These are phyloP conservation scores for Striga hermonthica DNA, from an alignment of 305 asterid genomes.

Conservation along the genomic window DNA sequence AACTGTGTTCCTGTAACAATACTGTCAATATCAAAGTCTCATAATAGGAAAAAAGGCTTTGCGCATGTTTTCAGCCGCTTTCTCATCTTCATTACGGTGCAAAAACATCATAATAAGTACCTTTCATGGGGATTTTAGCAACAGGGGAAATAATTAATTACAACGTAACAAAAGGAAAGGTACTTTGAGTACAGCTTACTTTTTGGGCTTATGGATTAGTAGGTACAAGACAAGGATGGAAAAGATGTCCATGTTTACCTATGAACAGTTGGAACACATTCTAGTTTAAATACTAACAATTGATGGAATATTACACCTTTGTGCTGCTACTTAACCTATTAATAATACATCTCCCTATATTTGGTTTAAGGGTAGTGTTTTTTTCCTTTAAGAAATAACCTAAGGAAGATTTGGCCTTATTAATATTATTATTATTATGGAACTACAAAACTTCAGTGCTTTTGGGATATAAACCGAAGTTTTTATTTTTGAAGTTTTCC, in stretches of 20 bases:
- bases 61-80: constrained; percentile 27
- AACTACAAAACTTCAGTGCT: not conserved
- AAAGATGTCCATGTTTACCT: constrained; percentile 35
- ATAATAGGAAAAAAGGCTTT: constrained; percentile 14
- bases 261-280: constrained; percentile 30
- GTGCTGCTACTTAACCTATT: constrained; percentile 30
- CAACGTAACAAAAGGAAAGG: constrained; percentile 26
- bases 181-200: constrained; percentile 50
- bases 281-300: constrained; percentile 37
- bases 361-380: constrained; percentile 14
- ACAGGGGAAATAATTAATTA: constrained; percentile 28
- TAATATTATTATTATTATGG: not conserved
- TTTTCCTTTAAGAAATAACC: not conserved
- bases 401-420: not conserved
- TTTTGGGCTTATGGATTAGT: constrained; percentile 40
- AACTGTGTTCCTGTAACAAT: constrained; percentile 27
- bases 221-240: constrained; percentile 64
- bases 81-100: constrained; percentile 29
- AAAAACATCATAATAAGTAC: constrained; percentile 27
- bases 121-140: constrained; percentile 31
- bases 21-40: constrained; percentile 24
- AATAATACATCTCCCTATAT: constrained; percentile 23
- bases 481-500: not conserved
- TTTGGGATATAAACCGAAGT: not conserved
- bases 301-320: constrained; percentile 44